Base-by-base conservation (phyloP, 1,284 basidiomycete genomes). In the Trametes polyzona region DNA sequence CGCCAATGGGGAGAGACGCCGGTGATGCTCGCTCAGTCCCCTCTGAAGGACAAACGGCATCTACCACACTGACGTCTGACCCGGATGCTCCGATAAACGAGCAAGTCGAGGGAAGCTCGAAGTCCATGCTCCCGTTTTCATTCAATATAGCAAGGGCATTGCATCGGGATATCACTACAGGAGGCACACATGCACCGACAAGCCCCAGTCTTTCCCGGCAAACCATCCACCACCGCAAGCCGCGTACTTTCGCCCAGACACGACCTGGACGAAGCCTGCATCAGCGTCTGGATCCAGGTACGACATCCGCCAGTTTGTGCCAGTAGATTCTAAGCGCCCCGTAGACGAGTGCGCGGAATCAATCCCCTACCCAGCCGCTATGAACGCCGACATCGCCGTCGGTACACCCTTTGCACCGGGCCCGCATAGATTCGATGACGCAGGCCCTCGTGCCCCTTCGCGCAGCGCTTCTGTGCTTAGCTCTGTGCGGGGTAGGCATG, bases 391-490 rank as follows among this genome's bases (percentile, higher is more conserved):
- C 3, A 36, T 36, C 19, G 16, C 30, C 33, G 30, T 12, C 11
- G 26, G 40, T 19, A 12, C 21, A 7, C 37, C 8, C 3, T 16
- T 21, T 21, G n/a, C 4, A 21, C 36, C 14, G 9, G 14, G 0
- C 11, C 40, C 17, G 0, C 53, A 19, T 17, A 26, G 39, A 24
- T 30, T 12, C 23, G 56, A 58, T 2, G 54, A 57, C 5, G 10
- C 47, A 1, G 14, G 47, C 4, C 46, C 48, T 19, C 46, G 30
- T 17, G 40, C 47, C 1, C 62, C 51, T 11, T 69, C 68, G 4
- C 59, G 69, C 35, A 72, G 71, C 33, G 66, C 55, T 4, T 72
- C 71, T n/a, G 66, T 69, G 1, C 42, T 63, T 5, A 69, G 67
- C 37, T 67, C 68, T 4, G 32, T 51, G 1, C 55, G 52, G 17